Evolutionary conservation across 2,329 filamentous ascomycete genomes (phyloP).

Genomic region (Aschersonia sp.): DNA sequence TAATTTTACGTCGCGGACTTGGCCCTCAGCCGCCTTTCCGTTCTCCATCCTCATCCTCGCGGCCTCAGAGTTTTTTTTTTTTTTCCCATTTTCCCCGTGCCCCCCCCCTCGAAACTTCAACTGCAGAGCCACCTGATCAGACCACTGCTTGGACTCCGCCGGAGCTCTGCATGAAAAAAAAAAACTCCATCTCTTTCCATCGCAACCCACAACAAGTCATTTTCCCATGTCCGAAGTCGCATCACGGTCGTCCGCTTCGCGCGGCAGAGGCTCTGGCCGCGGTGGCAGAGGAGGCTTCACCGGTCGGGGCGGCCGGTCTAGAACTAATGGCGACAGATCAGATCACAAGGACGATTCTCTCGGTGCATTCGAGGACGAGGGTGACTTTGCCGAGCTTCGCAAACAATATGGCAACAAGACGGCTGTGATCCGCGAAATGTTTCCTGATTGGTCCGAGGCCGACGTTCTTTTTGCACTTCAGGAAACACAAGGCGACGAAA

Average conservation of each 20-base stretch:
- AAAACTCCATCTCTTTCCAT: too few species aligned
- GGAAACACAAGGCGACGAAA: constrained; percentile 70
- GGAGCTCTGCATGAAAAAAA: too few species aligned
- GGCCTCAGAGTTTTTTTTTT: constrained; percentile 8
- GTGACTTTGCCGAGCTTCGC: constrained; percentile 84
- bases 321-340: constrained; percentile 59
- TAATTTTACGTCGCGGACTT: constrained; percentile 15
- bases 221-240: constrained; percentile 84
- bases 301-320: constrained; percentile 52
- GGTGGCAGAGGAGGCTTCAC: constrained; percentile 69
- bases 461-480: constrained; percentile 87
- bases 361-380: constrained; percentile 59
- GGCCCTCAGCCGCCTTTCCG: constrained; percentile 9
- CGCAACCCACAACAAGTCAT: too few species aligned
- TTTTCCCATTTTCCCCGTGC: not conserved
- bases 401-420: constrained; percentile 74
- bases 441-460: constrained; percentile 88
- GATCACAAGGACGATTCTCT: constrained; percentile 42
- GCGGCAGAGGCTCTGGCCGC: constrained; percentile 81
- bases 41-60: constrained; percentile 7
- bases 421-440: constrained; percentile 76
- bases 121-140: too few species aligned
- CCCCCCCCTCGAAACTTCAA: not conserved
- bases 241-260: constrained; percentile 66
- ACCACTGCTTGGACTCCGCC: too few species aligned